Base-by-base conservation (phyloP, 1,284 basidiomycete genomes). In the Xanthoconium separans region DNA sequence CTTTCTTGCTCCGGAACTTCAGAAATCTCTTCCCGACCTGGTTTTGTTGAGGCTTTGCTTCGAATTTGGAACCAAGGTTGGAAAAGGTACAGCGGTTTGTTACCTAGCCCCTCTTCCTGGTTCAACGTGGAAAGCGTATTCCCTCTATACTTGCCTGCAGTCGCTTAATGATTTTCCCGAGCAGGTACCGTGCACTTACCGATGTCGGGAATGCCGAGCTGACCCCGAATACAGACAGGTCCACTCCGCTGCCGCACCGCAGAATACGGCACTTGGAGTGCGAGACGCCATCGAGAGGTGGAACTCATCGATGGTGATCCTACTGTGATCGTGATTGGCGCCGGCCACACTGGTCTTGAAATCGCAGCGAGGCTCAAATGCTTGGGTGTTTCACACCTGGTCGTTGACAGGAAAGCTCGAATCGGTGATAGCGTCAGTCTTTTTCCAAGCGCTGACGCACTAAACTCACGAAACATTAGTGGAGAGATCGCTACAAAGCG, bases 111-210 rank as follows among this genome's bases (percentile, higher is more conserved):
- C 67, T 0, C 7, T 50, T 0, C 54, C 56, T 6, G 57, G 55
- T 24, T 29, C 43, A 5, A 54, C 31, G 1, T 69, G 70, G 70
- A 72, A 66, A 53, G 70, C 60, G 2, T 70, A 71, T 36, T 51
- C 44, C 1, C 15, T 69, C 8, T 78, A 74, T 58, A 83, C 82
- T 0, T 73, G 75, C 53, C 69, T 84, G 31, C 77, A 81, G 37
- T 73, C 71, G 16, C 70, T 84, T 43, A 70, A 78, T 40, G 80
- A 69, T 24, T 72, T 73, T 58, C 75, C 77, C 0, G 79, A 79
- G 24, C 50, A 65, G 57, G 65, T 70, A 22, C 20, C 27, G 47
- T 44, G 10, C 11, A 39, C 27, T 27, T 5, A 1, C 11, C 2
- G 8, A 24, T 15, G 1, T 18, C 34, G 0, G 11, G 27, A 1